Evolutionary conservation across 768 basidiomycete species (phyloP).

Genomic region (Serendipita sp.): DNA sequence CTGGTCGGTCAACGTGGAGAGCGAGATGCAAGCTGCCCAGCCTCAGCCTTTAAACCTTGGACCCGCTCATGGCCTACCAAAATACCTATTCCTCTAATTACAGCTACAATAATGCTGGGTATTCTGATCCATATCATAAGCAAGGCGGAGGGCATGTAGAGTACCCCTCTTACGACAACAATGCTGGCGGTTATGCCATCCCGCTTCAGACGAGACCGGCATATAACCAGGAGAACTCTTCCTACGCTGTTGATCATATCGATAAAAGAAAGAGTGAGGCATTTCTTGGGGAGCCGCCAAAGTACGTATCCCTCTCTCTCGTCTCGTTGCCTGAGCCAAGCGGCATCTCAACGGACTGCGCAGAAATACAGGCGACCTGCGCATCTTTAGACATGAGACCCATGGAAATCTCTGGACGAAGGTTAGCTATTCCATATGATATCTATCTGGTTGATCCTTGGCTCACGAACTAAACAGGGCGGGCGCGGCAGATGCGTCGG

Average conservation of each 20-base stretch:
- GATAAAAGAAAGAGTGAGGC: neutral
- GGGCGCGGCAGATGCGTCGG: slow-evolving; percentile 43
- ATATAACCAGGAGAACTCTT: neutral
- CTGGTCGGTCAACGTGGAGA: neutral
- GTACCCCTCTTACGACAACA: neutral
- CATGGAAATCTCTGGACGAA: slow-evolving; percentile 56
- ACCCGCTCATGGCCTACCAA: neutral
- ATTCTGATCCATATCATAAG: neutral
- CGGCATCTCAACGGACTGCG: neutral
- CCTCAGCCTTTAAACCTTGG: neutral
- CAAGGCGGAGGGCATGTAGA: neutral
- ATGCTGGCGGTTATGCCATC: neutral
- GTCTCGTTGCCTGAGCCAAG: neutral
- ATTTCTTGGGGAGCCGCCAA: neutral
- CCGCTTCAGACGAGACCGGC: neutral
- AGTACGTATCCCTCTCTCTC: neutral
- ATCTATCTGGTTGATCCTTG: neutral
- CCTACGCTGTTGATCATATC: neutral
- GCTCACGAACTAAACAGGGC: slow-evolving; percentile 27
- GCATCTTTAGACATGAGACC: slow-evolving; percentile 30
- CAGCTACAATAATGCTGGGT: slow-evolving; percentile 6
- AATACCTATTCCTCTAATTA: neutral
- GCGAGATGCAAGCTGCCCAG: neutral
- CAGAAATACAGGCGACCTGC: slow-evolving; percentile 16
- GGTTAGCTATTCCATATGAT: slow-evolving; percentile 21